Evolutionary conservation across 176 grass and related monocot genomes (phyloP).

Genomic region (Aegilops sharonensis): DNA sequence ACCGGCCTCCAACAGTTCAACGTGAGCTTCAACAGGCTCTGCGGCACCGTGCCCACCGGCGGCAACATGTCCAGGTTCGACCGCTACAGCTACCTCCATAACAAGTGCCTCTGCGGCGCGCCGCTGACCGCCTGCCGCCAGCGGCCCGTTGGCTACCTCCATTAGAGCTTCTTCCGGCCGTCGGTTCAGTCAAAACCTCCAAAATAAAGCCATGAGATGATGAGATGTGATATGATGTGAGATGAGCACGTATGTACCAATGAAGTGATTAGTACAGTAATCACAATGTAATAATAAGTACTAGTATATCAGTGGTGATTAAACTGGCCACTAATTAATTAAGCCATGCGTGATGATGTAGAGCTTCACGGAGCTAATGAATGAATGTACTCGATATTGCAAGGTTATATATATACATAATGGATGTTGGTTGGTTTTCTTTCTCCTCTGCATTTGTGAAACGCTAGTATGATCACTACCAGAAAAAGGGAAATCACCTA

Average conservation of each 20-base stretch:
- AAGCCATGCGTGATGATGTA: not conserved
- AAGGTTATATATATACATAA: not conserved
- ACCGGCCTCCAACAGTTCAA: constrained; percentile 41
- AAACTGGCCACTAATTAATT: not conserved
- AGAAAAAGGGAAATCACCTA: no score
- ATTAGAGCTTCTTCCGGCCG: not conserved
- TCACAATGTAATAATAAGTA: not conserved
- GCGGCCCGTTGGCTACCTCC: not conserved
- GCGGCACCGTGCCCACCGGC: constrained; percentile 49
- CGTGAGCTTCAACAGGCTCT: constrained; percentile 76
- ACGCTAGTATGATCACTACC: no score
- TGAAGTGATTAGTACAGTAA: not conserved
- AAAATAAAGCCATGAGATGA: not conserved
- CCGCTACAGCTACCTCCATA: constrained; percentile 13
- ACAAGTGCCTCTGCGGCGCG: constrained; percentile 9
- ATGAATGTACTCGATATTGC: not conserved
- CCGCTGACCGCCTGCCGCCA: constrained; percentile 1
- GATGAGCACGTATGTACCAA: not conserved
- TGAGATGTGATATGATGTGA: not conserved
- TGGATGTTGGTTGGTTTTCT: no score
- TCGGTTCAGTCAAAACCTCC: not conserved
- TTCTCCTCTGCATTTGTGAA: no score
- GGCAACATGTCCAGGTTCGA: constrained; percentile 27
- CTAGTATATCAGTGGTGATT: not conserved
- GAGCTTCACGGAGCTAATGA: not conserved